Percentiles rank a stretch among this genome's conserved stretches.
These are phyloP conservation scores for Cercospora janseana DNA, from an alignment of 2,329 filamentous ascomycete genomes.

Conservation along the genomic window DNA sequence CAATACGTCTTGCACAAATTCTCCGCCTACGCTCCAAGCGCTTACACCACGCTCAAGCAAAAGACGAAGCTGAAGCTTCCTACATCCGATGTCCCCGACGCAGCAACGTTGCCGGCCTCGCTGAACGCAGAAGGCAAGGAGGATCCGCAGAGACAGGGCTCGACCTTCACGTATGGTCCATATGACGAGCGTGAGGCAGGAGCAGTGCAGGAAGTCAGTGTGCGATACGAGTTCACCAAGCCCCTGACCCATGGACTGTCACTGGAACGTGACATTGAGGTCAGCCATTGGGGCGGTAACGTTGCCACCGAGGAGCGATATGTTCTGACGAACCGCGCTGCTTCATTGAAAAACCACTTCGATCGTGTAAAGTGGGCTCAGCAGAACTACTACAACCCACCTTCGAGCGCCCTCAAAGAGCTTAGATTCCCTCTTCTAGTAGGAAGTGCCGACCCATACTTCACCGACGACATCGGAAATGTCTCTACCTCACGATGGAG, in stretches of 20 bases:
- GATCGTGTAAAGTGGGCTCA: conserved; percentile 51
- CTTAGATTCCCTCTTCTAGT: conserved; percentile 74
- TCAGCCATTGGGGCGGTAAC: conserved; percentile 98
- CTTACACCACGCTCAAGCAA: conserved; percentile 84
- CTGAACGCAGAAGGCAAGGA: conserved; percentile 59
- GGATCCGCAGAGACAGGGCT: conserved; percentile 78
- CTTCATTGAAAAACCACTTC: conserved; percentile 60
- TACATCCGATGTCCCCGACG: conserved; percentile 75
- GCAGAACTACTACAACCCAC: conserved; percentile 61
- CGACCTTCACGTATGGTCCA: conserved; percentile 84
- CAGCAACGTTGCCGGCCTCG: conserved; percentile 59
- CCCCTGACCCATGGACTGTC: conserved; percentile 75
- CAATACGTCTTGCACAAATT: conserved; percentile 86
- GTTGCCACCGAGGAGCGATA: conserved; percentile 93
- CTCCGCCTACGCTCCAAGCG: conserved; percentile 78
- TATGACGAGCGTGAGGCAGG: conserved; percentile 81
- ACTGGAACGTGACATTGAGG: conserved; percentile 87
- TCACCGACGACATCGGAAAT: conserved; percentile 93
- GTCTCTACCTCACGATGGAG: conserved; percentile 91
- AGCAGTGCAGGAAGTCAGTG: conserved; percentile 66
- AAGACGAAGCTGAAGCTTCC: conserved; percentile 96
- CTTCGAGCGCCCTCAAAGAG: conserved; percentile 74
- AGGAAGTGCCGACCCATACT: conserved; percentile 86
- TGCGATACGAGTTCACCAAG: conserved; percentile 94
- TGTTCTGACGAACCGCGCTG: conserved; percentile 81